Percentiles rank a stretch among this genome's conserved stretches.
phyloP scores from a whole-genome alignment of 768 basidiomycete genomes.

The Pleurotus pulmonarius region DNA sequence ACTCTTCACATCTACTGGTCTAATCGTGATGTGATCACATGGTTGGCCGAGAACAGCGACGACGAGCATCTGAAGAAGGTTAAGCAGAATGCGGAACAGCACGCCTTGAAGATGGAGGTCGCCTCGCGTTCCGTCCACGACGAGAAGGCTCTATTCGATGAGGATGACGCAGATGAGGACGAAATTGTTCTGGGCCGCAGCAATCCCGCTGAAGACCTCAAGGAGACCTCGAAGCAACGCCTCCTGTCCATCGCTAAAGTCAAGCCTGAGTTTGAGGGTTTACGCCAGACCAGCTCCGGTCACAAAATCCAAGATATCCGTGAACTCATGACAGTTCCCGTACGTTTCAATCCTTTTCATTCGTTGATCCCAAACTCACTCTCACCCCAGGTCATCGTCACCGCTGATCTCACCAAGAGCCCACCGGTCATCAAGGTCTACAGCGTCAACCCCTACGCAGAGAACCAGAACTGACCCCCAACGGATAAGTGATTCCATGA shows the following conservation, averaged over 20 bases:
- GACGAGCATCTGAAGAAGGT: conserved; percentile 96
- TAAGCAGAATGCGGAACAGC: conserved; percentile 88
- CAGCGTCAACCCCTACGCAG: conserved; percentile 89
- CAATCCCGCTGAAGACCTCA: conserved; percentile 30
- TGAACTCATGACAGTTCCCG: conserved; percentile 91
- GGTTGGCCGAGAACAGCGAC: conserved; percentile 93
- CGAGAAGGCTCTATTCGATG: conserved; percentile 85
- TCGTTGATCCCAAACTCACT: conserved; percentile 5
- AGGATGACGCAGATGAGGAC: conserved; percentile 81
- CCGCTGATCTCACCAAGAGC: conserved; percentile 92
- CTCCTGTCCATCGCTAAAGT: conserved; percentile 71
- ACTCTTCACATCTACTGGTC: conserved; percentile 97
- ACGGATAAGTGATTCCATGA: too few relatives aligned
- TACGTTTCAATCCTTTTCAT: conserved; percentile 34
- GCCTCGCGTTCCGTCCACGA: conserved; percentile 81
- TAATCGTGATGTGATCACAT: conserved; percentile 86
- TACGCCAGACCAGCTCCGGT: conserved; percentile 67
- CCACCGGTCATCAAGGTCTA: conserved; percentile 97
- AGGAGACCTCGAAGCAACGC: conserved; percentile 76
- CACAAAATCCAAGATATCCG: conserved; percentile 95
- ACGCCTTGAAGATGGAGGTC: conserved; percentile 89
- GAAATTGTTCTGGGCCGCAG: conserved; percentile 75
- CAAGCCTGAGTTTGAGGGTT: conserved; percentile 79
- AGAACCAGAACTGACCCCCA: conserved; percentile 38
- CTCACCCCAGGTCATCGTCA: conserved; percentile 76